A percentile compares a stretch with the other conserved stretches of the same genome.
Conservation (phyloP, 2,329 filamentous ascomycete species). For the Trichoderma koningii region DNA sequence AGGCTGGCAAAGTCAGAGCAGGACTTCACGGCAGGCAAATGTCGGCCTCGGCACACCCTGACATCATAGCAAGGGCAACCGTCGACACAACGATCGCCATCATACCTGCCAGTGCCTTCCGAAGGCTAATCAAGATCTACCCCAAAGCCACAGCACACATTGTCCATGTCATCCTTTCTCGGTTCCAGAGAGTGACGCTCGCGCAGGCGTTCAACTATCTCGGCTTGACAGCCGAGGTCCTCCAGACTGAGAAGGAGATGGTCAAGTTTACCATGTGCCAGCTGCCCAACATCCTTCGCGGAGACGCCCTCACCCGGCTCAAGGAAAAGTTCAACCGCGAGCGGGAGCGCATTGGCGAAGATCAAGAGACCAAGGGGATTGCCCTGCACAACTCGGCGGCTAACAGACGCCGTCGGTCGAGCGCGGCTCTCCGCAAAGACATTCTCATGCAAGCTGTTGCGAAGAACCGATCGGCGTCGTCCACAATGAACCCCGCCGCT, state of each 20-base stretch:
- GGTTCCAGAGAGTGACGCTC: constrained; percentile 90
- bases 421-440: constrained; percentile 75
- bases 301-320: constrained; percentile 76
- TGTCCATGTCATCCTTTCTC: constrained; percentile 93
- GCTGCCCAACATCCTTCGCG: constrained; percentile 85
- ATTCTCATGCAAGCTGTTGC: constrained; percentile 69
- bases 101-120: constrained; percentile 94
- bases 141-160: constrained; percentile 97
- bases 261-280: constrained; percentile 90
- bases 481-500: constrained; percentile 45
- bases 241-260: constrained; percentile 92
- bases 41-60: constrained; percentile 84
- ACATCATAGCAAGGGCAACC: constrained; percentile 93
- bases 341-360: constrained; percentile 75
- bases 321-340: constrained; percentile 93
- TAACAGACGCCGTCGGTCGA: constrained; percentile 69
- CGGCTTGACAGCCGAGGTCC: constrained; percentile 84
- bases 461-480: constrained; percentile 50
- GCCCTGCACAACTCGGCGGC: constrained; percentile 81
- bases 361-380: constrained; percentile 84
- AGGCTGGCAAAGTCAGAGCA: constrained; percentile 41
- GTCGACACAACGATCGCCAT: constrained; percentile 98
- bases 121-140: constrained; percentile 87
- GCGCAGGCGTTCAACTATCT: constrained; percentile 94
- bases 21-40: constrained; percentile 46